Conservation (phyloP, 2,329 filamentous ascomycete species). For the Colletotrichum sp. region DNA sequence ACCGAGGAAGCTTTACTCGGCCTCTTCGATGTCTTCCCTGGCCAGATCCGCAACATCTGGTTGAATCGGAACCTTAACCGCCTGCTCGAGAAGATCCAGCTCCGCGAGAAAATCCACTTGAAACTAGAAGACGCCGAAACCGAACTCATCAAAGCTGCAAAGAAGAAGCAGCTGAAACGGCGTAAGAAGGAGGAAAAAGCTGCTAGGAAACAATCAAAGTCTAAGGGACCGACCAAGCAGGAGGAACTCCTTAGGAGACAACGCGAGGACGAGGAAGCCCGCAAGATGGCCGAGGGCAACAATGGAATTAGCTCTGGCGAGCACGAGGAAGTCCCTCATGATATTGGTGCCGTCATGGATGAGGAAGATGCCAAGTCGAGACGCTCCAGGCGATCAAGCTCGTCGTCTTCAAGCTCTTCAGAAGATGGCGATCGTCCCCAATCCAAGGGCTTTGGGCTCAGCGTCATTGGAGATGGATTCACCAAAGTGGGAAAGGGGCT, state of each 20-base stretch:
- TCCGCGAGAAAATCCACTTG: slow-evolving; percentile 72
- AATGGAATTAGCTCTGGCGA: slow-evolving; percentile 57
- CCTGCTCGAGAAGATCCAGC: slow-evolving; percentile 81
- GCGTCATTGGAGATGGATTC: slow-evolving; percentile 53
- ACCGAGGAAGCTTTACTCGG: slow-evolving; percentile 79
- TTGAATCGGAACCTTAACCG: slow-evolving; percentile 88
- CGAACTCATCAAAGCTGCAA: slow-evolving; percentile 78
- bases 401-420: slow-evolving; percentile 23
- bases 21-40: slow-evolving; percentile 94
- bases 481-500: slow-evolving; percentile 39
- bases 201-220: slow-evolving; percentile 55
- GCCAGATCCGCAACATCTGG: slow-evolving; percentile 95
- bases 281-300: slow-evolving; percentile 51
- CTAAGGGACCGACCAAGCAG: slow-evolving; percentile 54
- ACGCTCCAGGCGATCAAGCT: slow-evolving; percentile 12
- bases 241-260: slow-evolving; percentile 52
- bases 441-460: slow-evolving; percentile 15
- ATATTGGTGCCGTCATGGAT: slow-evolving; percentile 48
- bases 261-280: slow-evolving; percentile 53
- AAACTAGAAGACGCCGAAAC: slow-evolving; percentile 84
- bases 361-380: slow-evolving; percentile 32
- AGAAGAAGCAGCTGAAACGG: slow-evolving; percentile 77
- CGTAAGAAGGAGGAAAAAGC: slow-evolving; percentile 68
- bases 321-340: slow-evolving; percentile 57
- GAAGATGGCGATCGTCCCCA: slow-evolving; percentile 16